Conservation (phyloP, 1,284 basidiomycete species). For the Apiotrichum brassicae region DNA sequence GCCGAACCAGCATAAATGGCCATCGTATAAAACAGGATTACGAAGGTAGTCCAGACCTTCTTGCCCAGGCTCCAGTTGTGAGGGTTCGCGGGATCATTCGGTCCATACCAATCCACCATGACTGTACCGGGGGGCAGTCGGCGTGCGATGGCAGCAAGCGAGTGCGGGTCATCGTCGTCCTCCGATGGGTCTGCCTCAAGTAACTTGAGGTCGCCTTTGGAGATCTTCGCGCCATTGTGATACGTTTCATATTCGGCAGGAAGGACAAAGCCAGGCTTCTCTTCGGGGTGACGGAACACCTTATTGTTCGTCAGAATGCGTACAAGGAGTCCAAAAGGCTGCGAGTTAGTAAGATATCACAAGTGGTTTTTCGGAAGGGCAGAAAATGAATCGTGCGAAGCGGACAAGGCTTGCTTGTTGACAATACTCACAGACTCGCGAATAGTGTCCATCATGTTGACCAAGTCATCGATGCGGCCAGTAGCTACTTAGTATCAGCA, state of each 20-base stretch:
- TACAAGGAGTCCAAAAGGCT: conserved; percentile 9
- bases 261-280: conserved; percentile 12
- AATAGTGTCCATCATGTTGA: conserved; percentile 6
- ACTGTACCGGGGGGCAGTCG: conserved; percentile 5
- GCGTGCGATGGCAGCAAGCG: not conserved
- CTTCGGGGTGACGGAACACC: conserved; percentile 24
- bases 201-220: not conserved
- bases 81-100: conserved; percentile 59
- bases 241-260: conserved; percentile 9
- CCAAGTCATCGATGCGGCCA: not conserved
- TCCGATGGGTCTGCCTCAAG: not conserved
- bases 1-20: conserved; percentile 18
- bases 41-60: conserved; percentile 61
- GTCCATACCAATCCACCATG: conserved; percentile 58
- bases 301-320: conserved; percentile 5
- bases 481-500: not conserved
- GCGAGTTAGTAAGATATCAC: no score
- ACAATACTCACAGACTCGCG: conserved; percentile 4
- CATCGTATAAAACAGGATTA: conserved; percentile 53
- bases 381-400: no score
- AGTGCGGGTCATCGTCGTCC: conserved; percentile 1
- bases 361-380: no score
- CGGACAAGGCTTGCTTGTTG: no score
- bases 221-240: not conserved
- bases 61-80: conserved; percentile 59